A percentile compares a stretch with the other conserved stretches of the same genome.
Evolutionary conservation across 306 rosid genomes (phyloP).

Genomic region (Vigna mungo): DNA sequence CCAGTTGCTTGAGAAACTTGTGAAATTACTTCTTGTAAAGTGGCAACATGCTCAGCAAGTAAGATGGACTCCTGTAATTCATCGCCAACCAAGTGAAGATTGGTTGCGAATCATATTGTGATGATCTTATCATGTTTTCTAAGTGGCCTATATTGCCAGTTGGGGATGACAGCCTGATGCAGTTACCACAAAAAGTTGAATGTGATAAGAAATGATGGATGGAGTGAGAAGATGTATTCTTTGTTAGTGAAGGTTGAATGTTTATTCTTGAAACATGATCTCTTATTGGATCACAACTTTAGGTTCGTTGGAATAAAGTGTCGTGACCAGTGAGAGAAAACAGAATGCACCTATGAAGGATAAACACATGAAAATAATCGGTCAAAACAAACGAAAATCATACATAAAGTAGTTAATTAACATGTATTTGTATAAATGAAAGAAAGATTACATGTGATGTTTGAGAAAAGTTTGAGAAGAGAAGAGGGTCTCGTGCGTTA

Average conservation of each 20-base stretch:
- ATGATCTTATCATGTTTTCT: slow-evolving; percentile 77
- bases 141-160: slow-evolving; percentile 96
- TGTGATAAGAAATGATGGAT: slow-evolving; percentile 88
- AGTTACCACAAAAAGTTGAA: slow-evolving; percentile 70
- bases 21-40: slow-evolving; percentile 82
- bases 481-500: too few species aligned
- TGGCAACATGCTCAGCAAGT: slow-evolving; percentile 89
- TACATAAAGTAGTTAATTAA: too few species aligned
- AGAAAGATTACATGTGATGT: too few species aligned
- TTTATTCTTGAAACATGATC: slow-evolving; percentile 72
- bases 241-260: slow-evolving; percentile 86
- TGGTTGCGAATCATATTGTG: slow-evolving; percentile 86
- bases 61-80: slow-evolving; percentile 79
- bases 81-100: slow-evolving; percentile 88
- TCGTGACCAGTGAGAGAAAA: too few species aligned
- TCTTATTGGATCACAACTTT: slow-evolving; percentile 68
- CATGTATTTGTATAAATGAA: too few species aligned
- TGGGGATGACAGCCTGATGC: slow-evolving; percentile 71
- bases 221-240: slow-evolving; percentile 97
- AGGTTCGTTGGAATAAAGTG: too few species aligned
- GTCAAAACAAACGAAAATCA: too few species aligned
- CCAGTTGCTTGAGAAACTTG: slow-evolving; percentile 80
- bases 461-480: too few species aligned
- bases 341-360: too few species aligned
- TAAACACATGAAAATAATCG: too few species aligned